These are phyloP conservation scores for Cutaneotrichosporon cyanovorans DNA, from an alignment of 1,284 basidiomycete species.

Conservation along the genomic window DNA sequence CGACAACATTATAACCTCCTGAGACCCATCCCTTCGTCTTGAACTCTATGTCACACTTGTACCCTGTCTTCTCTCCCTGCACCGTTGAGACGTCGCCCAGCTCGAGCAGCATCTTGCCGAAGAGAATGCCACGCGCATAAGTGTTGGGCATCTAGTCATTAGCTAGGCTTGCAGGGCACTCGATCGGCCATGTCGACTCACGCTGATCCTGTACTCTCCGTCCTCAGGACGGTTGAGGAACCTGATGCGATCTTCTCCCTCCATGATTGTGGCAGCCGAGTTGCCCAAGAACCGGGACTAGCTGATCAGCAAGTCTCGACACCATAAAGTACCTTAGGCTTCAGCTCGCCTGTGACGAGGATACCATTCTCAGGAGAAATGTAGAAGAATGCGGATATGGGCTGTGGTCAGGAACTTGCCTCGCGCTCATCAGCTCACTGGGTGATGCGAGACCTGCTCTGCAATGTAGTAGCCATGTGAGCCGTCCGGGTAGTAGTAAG, in stretches of 20 bases:
- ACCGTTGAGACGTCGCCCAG: slow-evolving; percentile 86
- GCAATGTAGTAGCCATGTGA: slow-evolving; percentile 93
- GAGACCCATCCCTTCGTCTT: slow-evolving; percentile 99
- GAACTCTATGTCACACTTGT: slow-evolving; percentile 84
- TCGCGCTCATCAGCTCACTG: slow-evolving; percentile 24
- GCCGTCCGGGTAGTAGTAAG: slow-evolving; percentile 86
- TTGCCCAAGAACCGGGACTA: slow-evolving; percentile 89
- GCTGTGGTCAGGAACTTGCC: slow-evolving; percentile 38
- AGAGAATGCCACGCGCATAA: slow-evolving; percentile 92
- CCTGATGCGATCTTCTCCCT: slow-evolving; percentile 83
- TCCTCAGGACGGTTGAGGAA: slow-evolving; percentile 74
- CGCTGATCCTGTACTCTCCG: slow-evolving; percentile 51
- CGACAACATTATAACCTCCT: slow-evolving; percentile 87
- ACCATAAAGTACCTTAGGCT: slow-evolving; percentile 59
- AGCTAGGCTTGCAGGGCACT: no score
- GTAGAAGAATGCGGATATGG: slow-evolving; percentile 95
- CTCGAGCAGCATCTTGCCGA: slow-evolving; percentile 97
- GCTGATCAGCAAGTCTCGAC: neutral
- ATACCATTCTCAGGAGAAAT: slow-evolving; percentile 78
- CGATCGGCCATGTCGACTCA: neutral
- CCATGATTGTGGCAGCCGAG: slow-evolving; percentile 89
- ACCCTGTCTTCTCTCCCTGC: slow-evolving; percentile 67
- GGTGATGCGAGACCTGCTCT: slow-evolving; percentile 64
- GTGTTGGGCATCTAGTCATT: slow-evolving; percentile 76
- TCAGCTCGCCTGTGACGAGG: slow-evolving; percentile 81